Base-by-base conservation (phyloP, 768 basidiomycete genomes). In the Boletales sp. region DNA sequence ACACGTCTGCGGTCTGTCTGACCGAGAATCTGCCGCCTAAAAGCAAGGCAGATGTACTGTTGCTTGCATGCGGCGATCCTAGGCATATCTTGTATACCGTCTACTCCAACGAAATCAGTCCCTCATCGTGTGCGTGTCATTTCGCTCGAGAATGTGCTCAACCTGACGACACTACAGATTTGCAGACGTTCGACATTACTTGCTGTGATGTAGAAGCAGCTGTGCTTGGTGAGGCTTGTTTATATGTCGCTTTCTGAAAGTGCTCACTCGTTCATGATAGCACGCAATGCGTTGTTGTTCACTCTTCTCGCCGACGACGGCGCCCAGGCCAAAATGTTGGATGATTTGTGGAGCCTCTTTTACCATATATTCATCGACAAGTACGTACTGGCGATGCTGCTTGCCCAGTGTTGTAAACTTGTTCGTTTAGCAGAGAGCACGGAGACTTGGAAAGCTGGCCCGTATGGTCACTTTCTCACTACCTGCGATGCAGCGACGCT, bases 41-140 rank as follows among this genome's bases (percentile, higher is more conserved):
- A 48, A 57, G 65, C 37, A 38, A 63, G 18, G 57, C 61, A 12
- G 48, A 60, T 6, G 1, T 81, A 15, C 68, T 84, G 8, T 70
- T 81, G 9, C 71, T 83, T 18, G 82, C 76, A 10, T 83, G 79
- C 51, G 82, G 81, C 5, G 83, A 83, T 54, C 74, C 75, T 0
- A 66, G 79, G 30, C 76, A 71, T 44, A 72, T 83, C 4, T 54
- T 83, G 18, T 80, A 77, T 53, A 81, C 80, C 2, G 42, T 78
- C 5, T 68, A 59, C 14, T 40, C 40, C 2, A 47, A 67, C 6
- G 53, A 51, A 24, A 45, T 43, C 29, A 40, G 43, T n/a, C 40
- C 55, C 1, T 30, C 21, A 31, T 18, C 47, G 4, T 11, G 58
- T 58, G 41, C 15, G 60, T 51, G 9, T 36, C 8, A 2, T 38